These are phyloP conservation scores for Asclepias syriaca DNA, from an alignment of 257 asterid genomes.

Conservation along the genomic window DNA sequence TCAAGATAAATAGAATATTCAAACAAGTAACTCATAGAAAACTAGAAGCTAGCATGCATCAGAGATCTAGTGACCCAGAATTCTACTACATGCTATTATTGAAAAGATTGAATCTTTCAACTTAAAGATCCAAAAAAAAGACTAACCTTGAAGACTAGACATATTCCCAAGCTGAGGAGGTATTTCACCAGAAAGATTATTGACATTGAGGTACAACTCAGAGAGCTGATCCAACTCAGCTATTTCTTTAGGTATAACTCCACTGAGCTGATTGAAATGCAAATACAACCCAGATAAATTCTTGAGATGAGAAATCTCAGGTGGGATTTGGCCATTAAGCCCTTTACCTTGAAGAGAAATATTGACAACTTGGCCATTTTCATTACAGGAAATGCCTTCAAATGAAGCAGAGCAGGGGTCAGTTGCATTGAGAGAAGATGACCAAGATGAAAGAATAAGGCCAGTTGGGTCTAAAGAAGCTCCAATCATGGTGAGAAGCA, in stretches of 20 bases:
- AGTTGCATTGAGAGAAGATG: slow-evolving; percentile 30
- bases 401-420: slow-evolving; percentile 65
- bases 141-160: slow-evolving; percentile 71
- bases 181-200: slow-evolving; percentile 66
- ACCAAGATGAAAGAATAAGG: slow-evolving; percentile 72
- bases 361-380: slow-evolving; percentile 67
- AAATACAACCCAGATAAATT: slow-evolving; percentile 82
- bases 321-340: slow-evolving; percentile 70
- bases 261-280: slow-evolving; percentile 86
- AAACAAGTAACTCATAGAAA: neutral
- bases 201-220: slow-evolving; percentile 92
- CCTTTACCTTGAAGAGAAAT: slow-evolving; percentile 87
- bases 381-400: slow-evolving; percentile 82
- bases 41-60: neutral
- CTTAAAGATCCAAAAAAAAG: neutral
- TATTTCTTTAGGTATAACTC: slow-evolving; percentile 75
- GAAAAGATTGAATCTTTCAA: neutral
- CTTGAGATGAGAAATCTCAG: slow-evolving; percentile 75
- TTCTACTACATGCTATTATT: neutral
- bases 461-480: slow-evolving; percentile 70
- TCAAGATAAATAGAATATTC: neutral
- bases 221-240: slow-evolving; percentile 62
- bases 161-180: slow-evolving; percentile 69
- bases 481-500: slow-evolving; percentile 54
- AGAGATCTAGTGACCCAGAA: slow-evolving; percentile 26